Percentiles rank a stretch among this genome's conserved stretches.
phyloP scores from a whole-genome alignment of 495 filamentous ascomycete species.

The Extremus antarcticus region DNA sequence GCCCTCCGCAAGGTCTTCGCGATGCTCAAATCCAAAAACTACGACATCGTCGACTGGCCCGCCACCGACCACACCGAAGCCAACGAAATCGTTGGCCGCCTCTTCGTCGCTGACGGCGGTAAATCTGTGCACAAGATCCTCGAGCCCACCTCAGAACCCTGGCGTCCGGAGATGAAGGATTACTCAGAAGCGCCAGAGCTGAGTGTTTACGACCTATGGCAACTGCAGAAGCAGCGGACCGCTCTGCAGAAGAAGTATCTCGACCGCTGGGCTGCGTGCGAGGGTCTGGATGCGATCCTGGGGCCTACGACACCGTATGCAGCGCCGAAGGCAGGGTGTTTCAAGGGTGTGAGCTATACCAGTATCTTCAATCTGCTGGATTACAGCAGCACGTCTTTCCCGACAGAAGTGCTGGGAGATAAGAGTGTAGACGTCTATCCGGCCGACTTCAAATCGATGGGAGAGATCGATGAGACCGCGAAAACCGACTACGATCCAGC shows the following conservation, averaged over 20 bases:
- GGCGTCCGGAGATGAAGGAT: slow-evolving; percentile 31
- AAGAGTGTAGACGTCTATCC: slow-evolving; percentile 20
- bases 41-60: slow-evolving; percentile 57
- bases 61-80: slow-evolving; percentile 36
- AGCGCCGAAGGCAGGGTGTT: slow-evolving; percentile 21
- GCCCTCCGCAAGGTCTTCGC: slow-evolving; percentile 45
- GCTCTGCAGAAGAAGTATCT: slow-evolving; percentile 26
- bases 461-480: slow-evolving; percentile 9
- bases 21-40: slow-evolving; percentile 39
- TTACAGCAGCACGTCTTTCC: slow-evolving; percentile 27
- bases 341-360: slow-evolving; percentile 28
- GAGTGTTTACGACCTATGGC: slow-evolving; percentile 27
- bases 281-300: slow-evolving; percentile 28
- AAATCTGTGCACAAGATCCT: slow-evolving; percentile 24
- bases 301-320: slow-evolving; percentile 28
- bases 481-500: not conserved
- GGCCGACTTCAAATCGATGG: slow-evolving; percentile 6
- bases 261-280: slow-evolving; percentile 25
- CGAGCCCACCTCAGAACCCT: slow-evolving; percentile 24
- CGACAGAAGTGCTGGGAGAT: slow-evolving; percentile 22
- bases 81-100: slow-evolving; percentile 17
- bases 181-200: slow-evolving; percentile 24
- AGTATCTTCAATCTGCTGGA: slow-evolving; percentile 30
- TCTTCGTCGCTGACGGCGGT: slow-evolving; percentile 32
- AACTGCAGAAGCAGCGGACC: slow-evolving; percentile 27